Base-by-base conservation (phyloP, 768 basidiomycete genomes). In the Pisolithus albus region DNA sequence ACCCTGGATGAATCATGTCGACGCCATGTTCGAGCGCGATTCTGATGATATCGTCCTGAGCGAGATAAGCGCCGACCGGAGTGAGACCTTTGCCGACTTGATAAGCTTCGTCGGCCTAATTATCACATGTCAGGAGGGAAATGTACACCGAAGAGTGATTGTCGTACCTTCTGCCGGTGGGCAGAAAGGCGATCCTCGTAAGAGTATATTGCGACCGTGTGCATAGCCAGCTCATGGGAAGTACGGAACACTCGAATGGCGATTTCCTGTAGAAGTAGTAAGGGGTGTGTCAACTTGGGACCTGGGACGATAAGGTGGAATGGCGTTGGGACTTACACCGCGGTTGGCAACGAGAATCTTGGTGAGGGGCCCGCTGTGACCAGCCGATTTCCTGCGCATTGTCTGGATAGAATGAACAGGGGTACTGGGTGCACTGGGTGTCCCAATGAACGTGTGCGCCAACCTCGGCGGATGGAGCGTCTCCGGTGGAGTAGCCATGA, bases 1-100 rank as follows among this genome's bases (percentile, higher is more conserved):
- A 92, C 91, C 94, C 93, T 10, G 93, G 96, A 71, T 98, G 96
- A 65, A 99, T 98, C 96, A 99, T 98, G 67, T 97, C 95, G 23
- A 99, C 96, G 23, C 92, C 94, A 69, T 98, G 93, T 70, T 98
- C 94, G 41, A 98, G 78, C n/a, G 93, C 92, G 58, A 93, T 86
- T 56, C 84, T 75, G 71, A 99, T 93, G 70, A 99, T 98, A 63
- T 96, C 93, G 61, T 98, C 92, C 68, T 97, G 94, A 2, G 94
- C 86, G 56, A 99, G 87, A 70, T 99, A 99, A 9, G 96, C 96
- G 16, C 77, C 96, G 38, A 99, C 96, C 30, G 96, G 96, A 13
- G 94, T 93, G 47, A 97, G 70, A 8, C 96, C 96, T 62, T 89
- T 92, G 50, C 96, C 96, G 57, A 98, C 96, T 71, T 92, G 88